Conservation (phyloP, 2,329 filamentous ascomycete species). For the Fusarium clavum region DNA sequence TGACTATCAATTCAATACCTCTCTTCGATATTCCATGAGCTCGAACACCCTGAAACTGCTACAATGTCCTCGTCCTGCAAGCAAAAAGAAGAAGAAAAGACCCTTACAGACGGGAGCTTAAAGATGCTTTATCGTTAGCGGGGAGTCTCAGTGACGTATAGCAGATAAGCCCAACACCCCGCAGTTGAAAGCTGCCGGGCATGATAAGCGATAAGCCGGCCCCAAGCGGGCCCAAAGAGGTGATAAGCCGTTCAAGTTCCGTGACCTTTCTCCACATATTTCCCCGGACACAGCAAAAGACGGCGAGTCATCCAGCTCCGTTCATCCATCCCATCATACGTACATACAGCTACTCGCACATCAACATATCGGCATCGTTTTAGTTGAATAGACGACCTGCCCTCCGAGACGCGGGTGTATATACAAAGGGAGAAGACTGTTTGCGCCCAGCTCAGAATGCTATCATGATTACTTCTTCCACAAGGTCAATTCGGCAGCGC, state of each 20-base stretch:
- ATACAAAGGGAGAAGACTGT: not conserved
- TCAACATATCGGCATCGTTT: not conserved
- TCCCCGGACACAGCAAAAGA: constrained; percentile 25
- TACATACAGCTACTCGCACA: not conserved
- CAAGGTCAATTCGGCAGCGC: constrained; percentile 41
- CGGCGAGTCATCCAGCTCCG: constrained; percentile 28
- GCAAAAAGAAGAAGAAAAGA: not conserved
- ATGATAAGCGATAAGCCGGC: constrained; percentile 39
- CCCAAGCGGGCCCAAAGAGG: constrained; percentile 21
- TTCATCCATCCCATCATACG: not conserved
- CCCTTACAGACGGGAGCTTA: not conserved
- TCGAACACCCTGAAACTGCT: not conserved
- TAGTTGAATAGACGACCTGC: not conserved
- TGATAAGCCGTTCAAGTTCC: constrained; percentile 16
- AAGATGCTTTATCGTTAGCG: constrained; percentile 7
- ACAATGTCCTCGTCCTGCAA: not conserved
- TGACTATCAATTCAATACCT: not conserved
- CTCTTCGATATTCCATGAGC: no score
- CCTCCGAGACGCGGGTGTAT: not conserved
- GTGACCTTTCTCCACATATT: constrained; percentile 10
- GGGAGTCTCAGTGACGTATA: constrained; percentile 39
- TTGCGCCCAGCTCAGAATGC: constrained; percentile 27
- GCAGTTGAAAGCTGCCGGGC: constrained; percentile 15
- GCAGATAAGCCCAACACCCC: constrained; percentile 27
- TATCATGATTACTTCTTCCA: constrained; percentile 39